Evolutionary conservation across 345 rosid genomes (phyloP), one percentile per base, ranked within the genome.

Genomic region (Citrus mangshanensis): DNA sequence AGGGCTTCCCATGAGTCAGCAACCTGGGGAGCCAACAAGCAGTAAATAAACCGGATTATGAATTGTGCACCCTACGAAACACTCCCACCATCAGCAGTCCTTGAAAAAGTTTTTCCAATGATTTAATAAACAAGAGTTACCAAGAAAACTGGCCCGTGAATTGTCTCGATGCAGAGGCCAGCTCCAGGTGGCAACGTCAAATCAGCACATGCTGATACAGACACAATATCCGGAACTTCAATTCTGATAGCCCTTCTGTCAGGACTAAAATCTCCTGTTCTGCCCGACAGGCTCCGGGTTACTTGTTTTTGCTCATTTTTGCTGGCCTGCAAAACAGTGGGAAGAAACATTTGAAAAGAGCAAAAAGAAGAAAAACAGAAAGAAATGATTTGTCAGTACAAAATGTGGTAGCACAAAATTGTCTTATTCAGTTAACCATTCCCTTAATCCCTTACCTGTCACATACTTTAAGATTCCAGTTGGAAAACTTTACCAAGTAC

Each of bases 141-240:
- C 95, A 93, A 74, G 92, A 77, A 96, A 76, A 96, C 82, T 10
- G 93, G 94, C 54, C 94, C 97, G 19, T 85, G 86, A 77, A 90
- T 76, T 22, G 98, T 89, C 82, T 89, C 90, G 63, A 96, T 89
- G 88, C 99, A 93, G 74, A 96, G 95, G 88, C 93, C 99, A 55
- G 99, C 93, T 79, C 99, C 99, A 6, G 95, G 91, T 71, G 99
- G 99, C 87, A 96, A 89, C 68, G 98, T 96, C 74, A 94, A 90
- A 87, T 96, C 99, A 42, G 97, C 91, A 82, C 95, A 91, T 25
- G 95, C 88, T 62, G 98, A 90, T 68, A 93, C 97, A 75, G 98
- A 96, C 60, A 90, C 84, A 22, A 96, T 89, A 80, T 94, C 97
- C 40, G 90, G 87, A 77, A 96, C 89, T 21, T 89, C 89, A 71